Evolutionary conservation across 139 green algal species (phyloP).

Genomic region (Ulvella scutata): DNA sequence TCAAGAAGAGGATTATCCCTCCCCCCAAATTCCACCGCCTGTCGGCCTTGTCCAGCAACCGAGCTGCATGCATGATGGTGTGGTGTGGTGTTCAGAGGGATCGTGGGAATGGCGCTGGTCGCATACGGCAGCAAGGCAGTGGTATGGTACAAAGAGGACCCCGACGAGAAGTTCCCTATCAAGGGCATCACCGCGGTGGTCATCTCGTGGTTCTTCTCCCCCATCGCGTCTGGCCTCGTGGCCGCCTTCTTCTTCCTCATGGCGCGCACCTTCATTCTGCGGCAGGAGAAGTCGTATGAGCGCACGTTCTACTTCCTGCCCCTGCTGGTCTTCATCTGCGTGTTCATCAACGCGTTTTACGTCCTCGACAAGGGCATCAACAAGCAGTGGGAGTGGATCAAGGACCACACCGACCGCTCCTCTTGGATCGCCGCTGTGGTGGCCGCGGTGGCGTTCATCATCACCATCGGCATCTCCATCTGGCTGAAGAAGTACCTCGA

Average conservation of each 20-base stretch:
- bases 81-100: constrained; percentile 7
- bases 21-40: too few species aligned
- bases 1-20: too few species aligned
- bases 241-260: constrained; percentile 15
- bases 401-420: constrained; percentile 7
- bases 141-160: neutral
- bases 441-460: neutral
- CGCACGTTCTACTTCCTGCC: constrained; percentile 10
- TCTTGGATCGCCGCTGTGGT: neutral
- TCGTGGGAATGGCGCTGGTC: constrained; percentile 20
- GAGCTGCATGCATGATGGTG: too few species aligned
- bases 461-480: neutral
- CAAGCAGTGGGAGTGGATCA: neutral
- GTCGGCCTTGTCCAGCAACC: too few species aligned
- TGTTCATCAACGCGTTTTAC: constrained; percentile 35
- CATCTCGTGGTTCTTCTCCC: constrained; percentile 34
- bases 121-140: constrained; percentile 13
- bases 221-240: constrained; percentile 18
- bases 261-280: constrained; percentile 21
- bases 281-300: constrained; percentile 16
- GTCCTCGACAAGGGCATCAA: constrained; percentile 26
- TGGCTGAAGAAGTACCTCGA: neutral
- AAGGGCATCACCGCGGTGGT: constrained; percentile 15
- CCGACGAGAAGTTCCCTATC: neutral
- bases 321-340: constrained; percentile 14